Base-by-base conservation (phyloP, 306 rosid species). In the Argentina anserina region DNA sequence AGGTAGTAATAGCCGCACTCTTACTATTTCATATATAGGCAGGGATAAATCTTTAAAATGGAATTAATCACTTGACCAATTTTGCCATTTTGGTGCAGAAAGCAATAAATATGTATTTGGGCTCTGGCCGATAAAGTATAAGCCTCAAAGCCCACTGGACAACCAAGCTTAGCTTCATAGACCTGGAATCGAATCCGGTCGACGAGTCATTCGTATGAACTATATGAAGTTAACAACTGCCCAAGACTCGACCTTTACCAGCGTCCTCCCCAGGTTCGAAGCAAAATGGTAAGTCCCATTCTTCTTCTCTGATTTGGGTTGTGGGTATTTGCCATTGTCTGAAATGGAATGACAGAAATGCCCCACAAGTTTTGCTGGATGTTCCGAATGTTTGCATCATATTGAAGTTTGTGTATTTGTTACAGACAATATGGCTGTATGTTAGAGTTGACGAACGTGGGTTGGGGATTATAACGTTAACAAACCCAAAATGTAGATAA, bases 211-310 rank as follows among this genome's bases (percentile, higher is more conserved):
- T 26, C 20, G 62, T 11, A 25, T 25, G 34, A 55, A 55, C 31
- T 9, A 46, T 17, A 17, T 17, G 28, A 55, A 52, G 28, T 9
- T 2, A 52, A 8, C 4, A 21, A 53, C 29, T 11, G 29, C 10
- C 17, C 14, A 13, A 13, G 5, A 21, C 42, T 68, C 33, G 0
- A 20, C 26, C 39, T 46, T 67, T 42, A 41, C 37, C 18, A 26
- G 9, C 39, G 21, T 39, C 65, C 29, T 25, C 33, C 43, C 42
- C 21, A 18, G 37, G 15, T 34, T 60, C 39, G 26, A 58, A 58
- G 42, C 67, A 40, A 42, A 42, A 71, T 58, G 67, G 75, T 41
- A 71, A 18, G 15, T 9, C 43, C 28, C 3, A 47, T 60, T 60
- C 67, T 34, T 25, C 65, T 25, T 71, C 59, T 46, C 25, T 17